Evolutionary conservation across 2,329 filamentous ascomycete genomes (phyloP).

Genomic region (Trichoderma sp.): DNA sequence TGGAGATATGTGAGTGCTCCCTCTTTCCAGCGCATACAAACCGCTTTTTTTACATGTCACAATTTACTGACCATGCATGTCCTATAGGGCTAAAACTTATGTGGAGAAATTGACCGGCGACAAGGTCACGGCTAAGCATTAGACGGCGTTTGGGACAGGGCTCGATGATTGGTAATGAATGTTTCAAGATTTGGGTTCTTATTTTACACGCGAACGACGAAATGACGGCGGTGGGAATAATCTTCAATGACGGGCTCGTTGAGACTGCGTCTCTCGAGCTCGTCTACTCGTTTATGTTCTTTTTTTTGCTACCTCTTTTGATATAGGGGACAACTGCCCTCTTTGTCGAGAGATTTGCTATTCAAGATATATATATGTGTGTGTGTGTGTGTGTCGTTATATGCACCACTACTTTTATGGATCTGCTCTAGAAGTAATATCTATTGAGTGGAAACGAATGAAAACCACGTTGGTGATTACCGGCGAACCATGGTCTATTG

Average conservation of each 20-base stretch:
- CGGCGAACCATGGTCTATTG: neutral
- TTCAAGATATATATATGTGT: neutral
- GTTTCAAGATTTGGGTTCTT: conserved; percentile 15
- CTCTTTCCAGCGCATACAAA: conserved; percentile 7
- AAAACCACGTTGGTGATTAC: neutral
- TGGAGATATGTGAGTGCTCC: conserved; percentile 83
- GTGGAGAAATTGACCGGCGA: conserved; percentile 66
- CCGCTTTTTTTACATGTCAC: conserved; percentile 11
- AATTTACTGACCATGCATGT: conserved; percentile 25
- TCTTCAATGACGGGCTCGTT: neutral
- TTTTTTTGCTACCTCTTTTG: neutral
- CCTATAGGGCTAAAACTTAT: conserved; percentile 60
- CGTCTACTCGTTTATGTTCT: neutral
- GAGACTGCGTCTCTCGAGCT: neutral
- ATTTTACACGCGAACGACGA: conserved; percentile 7
- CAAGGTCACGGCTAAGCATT: conserved; percentile 64
- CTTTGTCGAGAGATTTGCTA: neutral
- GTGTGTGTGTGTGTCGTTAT: neutral
- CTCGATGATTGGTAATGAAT: conserved; percentile 15
- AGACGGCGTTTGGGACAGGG: conserved; percentile 38
- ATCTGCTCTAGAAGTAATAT: neutral
- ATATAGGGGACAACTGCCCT: neutral
- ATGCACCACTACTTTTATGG: conserved; percentile 7
- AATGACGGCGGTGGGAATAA: neutral
- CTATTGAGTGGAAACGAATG: neutral